Conservation (phyloP, 352 stramenopile genomes). For the Stramenopiles sp. region DNA sequence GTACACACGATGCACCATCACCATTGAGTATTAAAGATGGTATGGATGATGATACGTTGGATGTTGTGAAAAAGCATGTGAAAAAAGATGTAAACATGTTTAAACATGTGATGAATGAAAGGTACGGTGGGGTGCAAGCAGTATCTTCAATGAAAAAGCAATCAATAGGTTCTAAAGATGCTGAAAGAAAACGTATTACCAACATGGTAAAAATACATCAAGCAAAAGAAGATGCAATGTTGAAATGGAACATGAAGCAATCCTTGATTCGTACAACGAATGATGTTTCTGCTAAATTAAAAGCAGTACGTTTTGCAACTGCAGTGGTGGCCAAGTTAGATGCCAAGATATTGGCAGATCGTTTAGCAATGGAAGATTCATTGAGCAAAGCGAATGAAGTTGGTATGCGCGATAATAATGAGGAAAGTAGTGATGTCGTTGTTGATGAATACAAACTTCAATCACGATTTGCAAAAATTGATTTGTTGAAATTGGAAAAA, state of each 20-base stretch:
- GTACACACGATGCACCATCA: neutral
- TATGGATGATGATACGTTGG: conserved; percentile 8
- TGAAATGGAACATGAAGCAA: conserved; percentile 5
- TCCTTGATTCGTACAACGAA: neutral
- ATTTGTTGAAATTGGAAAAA: neutral
- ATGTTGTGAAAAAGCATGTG: conserved; percentile 3
- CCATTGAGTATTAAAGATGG: conserved; percentile 8
- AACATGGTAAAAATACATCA: neutral
- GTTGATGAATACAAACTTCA: neutral
- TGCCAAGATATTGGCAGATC: neutral
- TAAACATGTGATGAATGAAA: neutral
- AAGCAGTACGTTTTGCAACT: neutral
- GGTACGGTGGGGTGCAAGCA: neutral
- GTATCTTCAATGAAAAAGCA: neutral
- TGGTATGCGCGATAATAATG: neutral
- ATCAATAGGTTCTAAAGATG: neutral
- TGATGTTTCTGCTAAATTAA: conserved; percentile 1
- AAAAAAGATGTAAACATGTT: neutral
- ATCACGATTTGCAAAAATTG: neutral
- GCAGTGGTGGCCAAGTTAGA: conserved; percentile 1
- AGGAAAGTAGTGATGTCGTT: neutral
- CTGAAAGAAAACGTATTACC: neutral
- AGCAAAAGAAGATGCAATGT: conserved; percentile 1
- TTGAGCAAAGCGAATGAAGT: neutral
- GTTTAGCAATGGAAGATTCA: neutral